These are phyloP conservation scores for Eucalyptus sideroxylon DNA, from an alignment of 345 rosid species.

Conservation along the genomic window DNA sequence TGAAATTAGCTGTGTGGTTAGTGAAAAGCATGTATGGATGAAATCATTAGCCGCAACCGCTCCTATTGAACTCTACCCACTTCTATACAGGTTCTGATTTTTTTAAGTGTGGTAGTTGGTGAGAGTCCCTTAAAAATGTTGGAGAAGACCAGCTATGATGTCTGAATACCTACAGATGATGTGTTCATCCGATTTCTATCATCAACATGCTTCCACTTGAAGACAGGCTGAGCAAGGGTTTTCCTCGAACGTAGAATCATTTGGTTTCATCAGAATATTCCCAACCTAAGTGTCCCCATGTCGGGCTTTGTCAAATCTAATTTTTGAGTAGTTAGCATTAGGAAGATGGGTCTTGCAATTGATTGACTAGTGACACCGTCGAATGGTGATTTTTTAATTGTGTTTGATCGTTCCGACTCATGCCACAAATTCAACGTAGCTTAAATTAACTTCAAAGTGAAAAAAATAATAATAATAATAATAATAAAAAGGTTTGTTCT, in stretches of 20 bases:
- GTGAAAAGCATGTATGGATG: neutral
- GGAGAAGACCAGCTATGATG: neutral
- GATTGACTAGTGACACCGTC: no score
- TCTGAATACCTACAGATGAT: neutral
- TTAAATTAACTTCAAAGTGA: neutral
- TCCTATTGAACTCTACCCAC: neutral
- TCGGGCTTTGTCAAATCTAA: neutral
- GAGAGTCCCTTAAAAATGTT: neutral
- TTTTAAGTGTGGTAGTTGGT: neutral
- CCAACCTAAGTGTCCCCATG: neutral
- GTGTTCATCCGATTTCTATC: neutral
- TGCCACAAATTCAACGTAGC: neutral
- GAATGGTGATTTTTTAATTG: no score
- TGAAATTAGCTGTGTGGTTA: neutral
- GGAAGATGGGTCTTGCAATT: neutral
- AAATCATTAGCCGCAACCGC: neutral
- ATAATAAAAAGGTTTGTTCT: neutral
- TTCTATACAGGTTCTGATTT: neutral
- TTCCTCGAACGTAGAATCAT: neutral
- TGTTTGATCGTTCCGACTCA: neutral
- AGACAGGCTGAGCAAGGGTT: neutral
- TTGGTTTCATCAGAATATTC: neutral
- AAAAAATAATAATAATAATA: neutral
- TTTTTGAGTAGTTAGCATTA: neutral
- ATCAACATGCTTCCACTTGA: neutral